Conservation (phyloP, 495 filamentous ascomycete genomes). For the Barbatosphaeria neglecta region DNA sequence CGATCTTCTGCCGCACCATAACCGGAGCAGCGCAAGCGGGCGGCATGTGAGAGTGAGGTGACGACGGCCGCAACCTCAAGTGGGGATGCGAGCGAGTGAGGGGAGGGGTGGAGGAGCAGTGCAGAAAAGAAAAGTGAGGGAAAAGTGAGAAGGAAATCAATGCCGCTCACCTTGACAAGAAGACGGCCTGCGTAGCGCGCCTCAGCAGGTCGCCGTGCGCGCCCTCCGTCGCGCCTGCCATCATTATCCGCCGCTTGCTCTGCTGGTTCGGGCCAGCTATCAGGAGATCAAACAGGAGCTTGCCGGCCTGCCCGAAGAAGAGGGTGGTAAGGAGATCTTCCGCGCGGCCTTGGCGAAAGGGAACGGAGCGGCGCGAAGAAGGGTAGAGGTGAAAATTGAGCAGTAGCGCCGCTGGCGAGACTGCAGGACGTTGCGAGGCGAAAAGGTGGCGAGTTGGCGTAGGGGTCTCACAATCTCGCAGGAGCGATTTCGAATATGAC, state of each 20-base stretch:
- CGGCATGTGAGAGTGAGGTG: not conserved
- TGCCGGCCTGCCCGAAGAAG: no score
- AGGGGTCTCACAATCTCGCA: no score
- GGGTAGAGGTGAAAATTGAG: no score
- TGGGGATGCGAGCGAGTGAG: conserved; percentile 3
- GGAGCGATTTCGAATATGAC: no score
- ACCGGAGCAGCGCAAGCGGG: not conserved
- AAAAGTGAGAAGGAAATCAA: conserved; percentile 10
- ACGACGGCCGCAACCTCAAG: not conserved
- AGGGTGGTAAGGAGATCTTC: no score
- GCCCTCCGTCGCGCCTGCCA: conserved; percentile 14
- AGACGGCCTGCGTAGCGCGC: conserved; percentile 39
- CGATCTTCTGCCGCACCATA: conserved; percentile 1
- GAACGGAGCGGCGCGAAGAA: no score
- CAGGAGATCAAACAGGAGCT: not conserved
- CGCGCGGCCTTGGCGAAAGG: no score
- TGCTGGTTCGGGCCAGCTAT: not conserved
- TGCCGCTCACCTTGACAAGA: conserved; percentile 46
- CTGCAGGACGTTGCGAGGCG: no score
- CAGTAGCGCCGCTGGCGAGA: no score
- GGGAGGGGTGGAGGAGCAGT: conserved; percentile 4
- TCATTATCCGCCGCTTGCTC: conserved; percentile 8
- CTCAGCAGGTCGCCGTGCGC: conserved; percentile 30
- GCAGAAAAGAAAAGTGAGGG: conserved; percentile 7
- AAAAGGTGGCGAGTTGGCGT: no score